Evolutionary conservation across 2,329 filamentous ascomycete genomes (phyloP).

Genomic region (Claviceps pazoutovae): DNA sequence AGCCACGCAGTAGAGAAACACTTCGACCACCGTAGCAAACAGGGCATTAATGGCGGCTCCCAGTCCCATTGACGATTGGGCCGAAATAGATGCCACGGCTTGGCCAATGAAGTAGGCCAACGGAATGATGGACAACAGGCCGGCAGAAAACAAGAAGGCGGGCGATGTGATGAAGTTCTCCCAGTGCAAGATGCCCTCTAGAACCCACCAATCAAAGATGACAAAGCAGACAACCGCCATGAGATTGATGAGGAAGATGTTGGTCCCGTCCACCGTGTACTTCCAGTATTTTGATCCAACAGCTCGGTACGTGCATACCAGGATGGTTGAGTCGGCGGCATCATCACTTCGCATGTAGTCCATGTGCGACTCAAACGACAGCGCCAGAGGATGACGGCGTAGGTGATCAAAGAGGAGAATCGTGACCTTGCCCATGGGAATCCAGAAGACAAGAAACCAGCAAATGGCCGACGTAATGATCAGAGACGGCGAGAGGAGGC

Average conservation of each 20-base stretch:
- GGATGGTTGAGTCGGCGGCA: conserved; percentile 66
- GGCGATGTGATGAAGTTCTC: conserved; percentile 65
- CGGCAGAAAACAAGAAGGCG: conserved; percentile 73
- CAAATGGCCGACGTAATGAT: conserved; percentile 78
- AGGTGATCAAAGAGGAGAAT: conserved; percentile 82
- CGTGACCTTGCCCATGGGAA: conserved; percentile 95
- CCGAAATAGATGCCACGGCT: conserved; percentile 94
- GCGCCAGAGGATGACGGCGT: conserved; percentile 76
- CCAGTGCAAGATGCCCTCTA: conserved; percentile 54
- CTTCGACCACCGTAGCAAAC: conserved; percentile 94
- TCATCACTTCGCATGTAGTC: conserved; percentile 57
- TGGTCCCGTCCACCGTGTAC: conserved; percentile 95
- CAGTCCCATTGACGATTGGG: conserved; percentile 95
- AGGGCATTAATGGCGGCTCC: conserved; percentile 96
- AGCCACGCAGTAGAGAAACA: conserved; percentile 93
- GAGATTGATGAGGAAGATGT: conserved; percentile 97
- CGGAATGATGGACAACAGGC: conserved; percentile 84
- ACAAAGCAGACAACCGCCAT: conserved; percentile 88
- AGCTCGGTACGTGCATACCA: conserved; percentile 93
- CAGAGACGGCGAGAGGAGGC: conserved; percentile 72
- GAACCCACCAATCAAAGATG: conserved; percentile 80
- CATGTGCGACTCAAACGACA: conserved; percentile 84
- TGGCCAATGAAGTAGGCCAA: conserved; percentile 97
- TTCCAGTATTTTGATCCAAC: conserved; percentile 97
- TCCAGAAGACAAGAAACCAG: conserved; percentile 95